These are phyloP conservation scores for Puccinia hordei DNA, from an alignment of 1,284 basidiomycete genomes.

Conservation along the genomic window DNA sequence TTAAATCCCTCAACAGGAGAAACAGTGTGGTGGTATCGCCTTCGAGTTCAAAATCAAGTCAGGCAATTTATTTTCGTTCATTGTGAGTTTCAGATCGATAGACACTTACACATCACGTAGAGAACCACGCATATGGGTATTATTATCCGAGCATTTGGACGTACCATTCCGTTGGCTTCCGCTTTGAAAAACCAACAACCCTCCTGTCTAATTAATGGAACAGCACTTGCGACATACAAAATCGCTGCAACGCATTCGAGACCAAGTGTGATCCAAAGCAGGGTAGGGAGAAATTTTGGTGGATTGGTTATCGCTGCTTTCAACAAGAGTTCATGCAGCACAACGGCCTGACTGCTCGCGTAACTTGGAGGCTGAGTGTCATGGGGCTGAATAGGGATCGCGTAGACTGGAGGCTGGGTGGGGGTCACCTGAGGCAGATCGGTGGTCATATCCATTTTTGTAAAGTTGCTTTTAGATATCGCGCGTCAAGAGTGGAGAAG, in stretches of 20 bases:
- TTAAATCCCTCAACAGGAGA: not conserved
- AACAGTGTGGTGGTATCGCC: not conserved
- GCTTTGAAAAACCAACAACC: conserved; percentile 1
- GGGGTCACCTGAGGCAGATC: not conserved
- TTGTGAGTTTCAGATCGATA: not conserved
- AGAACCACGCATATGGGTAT: conserved; percentile 3
- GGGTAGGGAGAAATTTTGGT: not conserved
- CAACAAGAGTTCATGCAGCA: not conserved
- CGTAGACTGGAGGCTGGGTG: not conserved
- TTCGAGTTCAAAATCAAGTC: not conserved
- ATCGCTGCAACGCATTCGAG: not conserved
- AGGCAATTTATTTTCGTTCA: not conserved
- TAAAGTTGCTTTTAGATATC: not conserved
- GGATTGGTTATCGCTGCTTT: not conserved
- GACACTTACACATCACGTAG: not conserved
- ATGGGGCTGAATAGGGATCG: too few species aligned
- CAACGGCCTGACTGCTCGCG: not conserved
- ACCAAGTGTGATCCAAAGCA: not conserved
- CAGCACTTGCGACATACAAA: not conserved
- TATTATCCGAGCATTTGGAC: not conserved
- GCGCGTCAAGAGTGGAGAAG: not conserved
- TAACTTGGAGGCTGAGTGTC: not conserved
- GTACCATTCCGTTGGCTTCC: not conserved
- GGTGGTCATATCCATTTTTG: not conserved
- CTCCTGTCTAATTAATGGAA: not conserved